Evolutionary conservation across 169 alveolate species (phyloP), one percentile per base, ranked within the genome.

Genomic region (Cryptosporidium bovis): DNA sequence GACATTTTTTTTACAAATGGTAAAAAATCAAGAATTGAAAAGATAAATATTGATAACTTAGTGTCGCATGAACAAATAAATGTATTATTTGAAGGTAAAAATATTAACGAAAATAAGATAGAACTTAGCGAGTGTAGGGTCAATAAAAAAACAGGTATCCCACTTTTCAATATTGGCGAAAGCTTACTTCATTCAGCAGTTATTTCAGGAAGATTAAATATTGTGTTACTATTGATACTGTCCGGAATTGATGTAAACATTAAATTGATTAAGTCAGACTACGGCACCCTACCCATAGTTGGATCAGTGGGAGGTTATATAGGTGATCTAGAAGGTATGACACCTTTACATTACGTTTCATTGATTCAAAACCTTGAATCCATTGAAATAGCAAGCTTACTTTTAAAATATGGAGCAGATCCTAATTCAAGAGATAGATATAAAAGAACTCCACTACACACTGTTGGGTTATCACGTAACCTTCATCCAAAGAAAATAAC

Each of bases 271-370:
- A 69, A 69, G 56, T 20, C 29, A 13, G 66, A 53, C 3, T 16
- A 77, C 24, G 40, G 69, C 34, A 48, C 58, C 8, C 18, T 62
- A 15, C 71, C 71, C 4, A 62, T 77, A 13, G 24, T 60, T 29
- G 87, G 87, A 13, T 58, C 18, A 5, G 64, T 77, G 15, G 71
- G 71, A 24, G 71, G 87, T 15, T 77, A 58, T 27, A 40, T 77
- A 6, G 87, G 87, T 27, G 87, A 77, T 77, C 33, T 77, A 34
- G 71, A 40, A 20, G 87, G 71, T 24, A 77, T 77, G 87, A 77
- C 87, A 31, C 66, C 87, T 36, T 50, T 77, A 4, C 87, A 77
- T 62, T 77, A 77, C 33, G 48, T 58, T 44, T 77, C 87, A 40
- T 66, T 77, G 2, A 60, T 77, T 2, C 87, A 77, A 60, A 71